Evolutionary conservation across 805 yeast species (phyloP).

Genomic region (Nakazawaea molendinolei): DNA sequence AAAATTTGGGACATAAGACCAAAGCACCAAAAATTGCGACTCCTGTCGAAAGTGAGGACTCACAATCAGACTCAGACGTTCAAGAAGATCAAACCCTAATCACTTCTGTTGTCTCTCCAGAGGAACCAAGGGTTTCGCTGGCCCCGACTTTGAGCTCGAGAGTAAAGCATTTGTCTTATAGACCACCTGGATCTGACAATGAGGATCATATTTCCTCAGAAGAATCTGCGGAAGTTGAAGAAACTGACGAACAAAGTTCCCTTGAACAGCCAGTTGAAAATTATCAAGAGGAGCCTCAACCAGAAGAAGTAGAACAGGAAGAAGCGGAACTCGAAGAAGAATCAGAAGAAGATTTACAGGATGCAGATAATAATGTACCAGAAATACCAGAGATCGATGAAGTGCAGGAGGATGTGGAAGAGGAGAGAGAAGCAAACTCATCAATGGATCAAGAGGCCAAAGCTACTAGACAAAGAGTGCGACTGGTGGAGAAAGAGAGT

Average conservation of each 20-base stretch:
- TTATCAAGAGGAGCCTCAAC: constrained; percentile 1
- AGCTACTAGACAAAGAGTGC: background rate
- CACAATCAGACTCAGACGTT: too few species aligned
- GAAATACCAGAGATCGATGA: constrained; percentile 1
- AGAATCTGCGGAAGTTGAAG: background rate
- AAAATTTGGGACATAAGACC: background rate
- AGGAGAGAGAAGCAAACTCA: background rate
- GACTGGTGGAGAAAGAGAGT: too few species aligned
- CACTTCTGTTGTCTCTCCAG: too few species aligned
- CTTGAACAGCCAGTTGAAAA: constrained; percentile 1
- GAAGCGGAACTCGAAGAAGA: background rate
- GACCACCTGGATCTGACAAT: too few species aligned
- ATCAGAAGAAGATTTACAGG: constrained; percentile 10
- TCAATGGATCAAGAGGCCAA: background rate
- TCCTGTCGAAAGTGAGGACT: too few species aligned
- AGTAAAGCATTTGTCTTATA: too few species aligned
- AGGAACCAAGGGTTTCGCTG: too few species aligned
- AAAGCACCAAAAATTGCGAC: background rate
- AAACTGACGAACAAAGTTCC: background rate
- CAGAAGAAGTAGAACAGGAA: background rate
- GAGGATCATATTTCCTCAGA: too few species aligned
- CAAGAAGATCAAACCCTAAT: too few species aligned
- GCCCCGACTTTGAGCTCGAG: too few species aligned
- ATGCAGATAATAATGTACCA: background rate
- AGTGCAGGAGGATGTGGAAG: background rate